These are phyloP conservation scores for Coemansia nantahalensis DNA, from an alignment of 192 early-diverging fungal genomes.

Conservation along the genomic window DNA sequence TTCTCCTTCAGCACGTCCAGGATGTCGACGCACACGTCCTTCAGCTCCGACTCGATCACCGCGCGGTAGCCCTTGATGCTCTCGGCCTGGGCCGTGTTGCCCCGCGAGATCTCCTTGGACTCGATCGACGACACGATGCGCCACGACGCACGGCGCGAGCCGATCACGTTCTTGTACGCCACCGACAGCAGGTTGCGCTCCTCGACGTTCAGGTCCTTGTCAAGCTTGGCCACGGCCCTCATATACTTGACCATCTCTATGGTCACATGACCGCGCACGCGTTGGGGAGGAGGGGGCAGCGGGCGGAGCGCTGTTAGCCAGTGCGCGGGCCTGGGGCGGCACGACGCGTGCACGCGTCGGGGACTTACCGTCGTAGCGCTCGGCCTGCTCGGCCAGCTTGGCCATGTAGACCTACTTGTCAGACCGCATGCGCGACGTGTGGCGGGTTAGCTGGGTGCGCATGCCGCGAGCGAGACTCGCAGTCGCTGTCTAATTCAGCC, in stretches of 20 bases:
- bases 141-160: constrained; percentile 98
- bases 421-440: not conserved
- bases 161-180: constrained; percentile 99
- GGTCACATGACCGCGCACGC: constrained; percentile 16
- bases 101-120: constrained; percentile 97
- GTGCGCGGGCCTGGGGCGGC: not conserved
- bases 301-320: too few relatives aligned
- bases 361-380: constrained; percentile 98
- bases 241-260: constrained; percentile 84
- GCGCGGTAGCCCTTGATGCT: constrained; percentile 93
- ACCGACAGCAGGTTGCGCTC: constrained; percentile 98
- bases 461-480: too few relatives aligned
- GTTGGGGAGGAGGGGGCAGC: too few relatives aligned
- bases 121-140: constrained; percentile 99
- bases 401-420: constrained; percentile 83
- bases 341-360: too few relatives aligned
- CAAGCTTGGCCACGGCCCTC: constrained; percentile 87
- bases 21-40: constrained; percentile 95
- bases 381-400: constrained; percentile 98
- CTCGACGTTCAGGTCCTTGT: constrained; percentile 92
- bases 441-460: too few relatives aligned
- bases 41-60: constrained; percentile 94
- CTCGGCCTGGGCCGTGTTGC: constrained; percentile 84
- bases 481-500: too few relatives aligned
- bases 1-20: constrained; percentile 85